A percentile compares a stretch with the other conserved stretches of the same genome.
These are phyloP conservation scores for Drosera capensis DNA, from an alignment of 148 eudicot genomes.

Conservation along the genomic window DNA sequence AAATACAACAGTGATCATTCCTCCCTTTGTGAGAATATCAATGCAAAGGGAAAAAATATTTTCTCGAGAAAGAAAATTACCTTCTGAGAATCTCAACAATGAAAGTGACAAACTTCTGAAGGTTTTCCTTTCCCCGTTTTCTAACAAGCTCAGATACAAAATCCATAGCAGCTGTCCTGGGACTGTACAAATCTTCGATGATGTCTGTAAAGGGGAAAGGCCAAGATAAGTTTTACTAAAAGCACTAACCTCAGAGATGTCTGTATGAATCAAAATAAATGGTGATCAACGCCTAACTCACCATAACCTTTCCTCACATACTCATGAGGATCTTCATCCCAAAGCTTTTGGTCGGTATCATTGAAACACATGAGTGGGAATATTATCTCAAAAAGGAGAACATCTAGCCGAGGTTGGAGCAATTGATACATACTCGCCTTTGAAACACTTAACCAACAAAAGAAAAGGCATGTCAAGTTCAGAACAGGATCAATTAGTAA, in stretches of 20 bases:
- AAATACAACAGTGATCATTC: slow-evolving; percentile 2
- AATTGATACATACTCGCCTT: slow-evolving; percentile 72
- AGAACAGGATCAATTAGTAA: too few relatives aligned
- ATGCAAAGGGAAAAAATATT: too few relatives aligned
- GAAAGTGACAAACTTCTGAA: slow-evolving; percentile 79
- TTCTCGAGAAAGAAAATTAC: too few relatives aligned
- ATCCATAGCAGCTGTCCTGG: slow-evolving; percentile 98
- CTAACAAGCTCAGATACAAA: slow-evolving; percentile 95
- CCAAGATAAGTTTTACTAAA: too few relatives aligned
- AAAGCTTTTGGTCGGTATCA: slow-evolving; percentile 82
- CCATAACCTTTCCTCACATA: slow-evolving; percentile 99
- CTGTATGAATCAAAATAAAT: slow-evolving; percentile 2
- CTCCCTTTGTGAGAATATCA: too few relatives aligned
- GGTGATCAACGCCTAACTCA: slow-evolving; percentile 15
- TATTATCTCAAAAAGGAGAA: slow-evolving; percentile 83
- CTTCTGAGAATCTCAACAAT: slow-evolving; percentile 90
- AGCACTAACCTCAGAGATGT: too few relatives aligned
- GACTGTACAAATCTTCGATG: slow-evolving; percentile 94
- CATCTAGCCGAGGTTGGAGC: slow-evolving; percentile 80
- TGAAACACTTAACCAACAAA: slow-evolving; percentile 52
- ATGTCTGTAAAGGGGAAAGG: slow-evolving; percentile 41
- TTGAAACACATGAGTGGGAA: slow-evolving; percentile 97
- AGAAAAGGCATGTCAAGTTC: slow-evolving; percentile 1
- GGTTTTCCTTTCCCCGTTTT: slow-evolving; percentile 94
- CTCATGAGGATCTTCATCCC: slow-evolving; percentile 99